Percentiles rank a stretch among this genome's conserved stretches.
These are phyloP conservation scores for Tetrahymena thermophila DNA, from an alignment of 73 alveolate genomes.

Conservation along the genomic window DNA sequence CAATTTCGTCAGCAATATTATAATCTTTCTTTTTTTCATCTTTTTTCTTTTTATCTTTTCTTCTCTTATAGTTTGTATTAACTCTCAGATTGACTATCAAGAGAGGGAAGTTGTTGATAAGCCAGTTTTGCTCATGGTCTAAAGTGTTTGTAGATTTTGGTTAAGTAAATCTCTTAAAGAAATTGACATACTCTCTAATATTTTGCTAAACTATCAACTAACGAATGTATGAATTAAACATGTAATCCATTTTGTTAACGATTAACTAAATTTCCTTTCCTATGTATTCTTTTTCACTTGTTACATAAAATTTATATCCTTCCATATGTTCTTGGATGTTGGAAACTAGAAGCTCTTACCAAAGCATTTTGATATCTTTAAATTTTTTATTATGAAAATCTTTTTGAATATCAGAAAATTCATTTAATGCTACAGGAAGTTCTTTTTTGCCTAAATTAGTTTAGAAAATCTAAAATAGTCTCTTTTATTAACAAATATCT, in stretches of 20 bases:
- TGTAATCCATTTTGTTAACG: slow-evolving; percentile 7
- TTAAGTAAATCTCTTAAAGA: not conserved
- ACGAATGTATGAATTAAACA: not conserved
- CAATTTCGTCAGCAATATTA: not conserved
- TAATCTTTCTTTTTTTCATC: slow-evolving; percentile 11
- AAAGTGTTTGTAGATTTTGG: not conserved
- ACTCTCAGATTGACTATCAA: not conserved
- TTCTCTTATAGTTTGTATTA: not conserved
- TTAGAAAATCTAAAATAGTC: not conserved
- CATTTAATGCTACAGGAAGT: slow-evolving; percentile 10
- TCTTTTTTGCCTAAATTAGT: not conserved
- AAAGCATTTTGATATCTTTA: slow-evolving; percentile 6
- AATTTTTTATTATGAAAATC: not conserved
- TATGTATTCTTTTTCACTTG: slow-evolving; percentile 10
- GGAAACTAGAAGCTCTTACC: slow-evolving; percentile 12
- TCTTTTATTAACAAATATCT: not conserved
- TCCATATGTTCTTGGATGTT: slow-evolving; percentile 23
- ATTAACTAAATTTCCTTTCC: not conserved
- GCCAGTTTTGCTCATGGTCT: not conserved
- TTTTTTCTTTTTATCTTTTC: slow-evolving; percentile 3
- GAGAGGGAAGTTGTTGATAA: slow-evolving; percentile 1
- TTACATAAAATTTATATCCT: slow-evolving; percentile 25
- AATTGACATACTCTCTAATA: slow-evolving; percentile 7
- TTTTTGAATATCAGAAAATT: slow-evolving; percentile 3
- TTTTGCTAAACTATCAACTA: not conserved